A percentile compares a stretch with the other conserved stretches of the same genome.
Conservation (phyloP, 2,329 filamentous ascomycete species). For the Aspergillus spinulosporus region DNA sequence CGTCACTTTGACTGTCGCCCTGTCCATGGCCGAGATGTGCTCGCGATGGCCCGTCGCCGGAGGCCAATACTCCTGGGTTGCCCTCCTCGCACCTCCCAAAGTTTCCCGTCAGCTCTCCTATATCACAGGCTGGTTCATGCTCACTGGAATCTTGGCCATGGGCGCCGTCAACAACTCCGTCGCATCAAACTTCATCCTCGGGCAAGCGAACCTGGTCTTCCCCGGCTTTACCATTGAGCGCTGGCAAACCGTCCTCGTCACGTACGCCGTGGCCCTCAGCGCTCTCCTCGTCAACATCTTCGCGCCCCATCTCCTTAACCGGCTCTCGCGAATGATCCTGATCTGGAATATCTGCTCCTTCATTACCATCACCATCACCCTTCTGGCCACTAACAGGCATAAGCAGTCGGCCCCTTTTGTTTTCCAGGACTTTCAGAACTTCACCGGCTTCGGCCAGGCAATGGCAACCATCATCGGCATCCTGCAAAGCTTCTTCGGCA, state of each 20-base stretch:
- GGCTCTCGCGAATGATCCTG: conserved; percentile 50
- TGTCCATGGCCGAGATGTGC: conserved; percentile 62
- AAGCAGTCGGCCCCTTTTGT: conserved; percentile 57
- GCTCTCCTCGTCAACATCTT: conserved; percentile 51
- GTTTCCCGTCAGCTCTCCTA: conserved; percentile 48
- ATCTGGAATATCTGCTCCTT: conserved; percentile 57
- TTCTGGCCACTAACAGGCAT: conserved; percentile 54
- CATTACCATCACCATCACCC: conserved; percentile 52
- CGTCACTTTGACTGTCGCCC: conserved; percentile 55
- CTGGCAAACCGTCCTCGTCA: conserved; percentile 57
- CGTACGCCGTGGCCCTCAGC: conserved; percentile 50
- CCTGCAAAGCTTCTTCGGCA: conserved; percentile 55
- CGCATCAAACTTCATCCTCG: conserved; percentile 56
- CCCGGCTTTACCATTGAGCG: conserved; percentile 53
- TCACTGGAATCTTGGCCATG: conserved; percentile 38
- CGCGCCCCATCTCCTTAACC: conserved; percentile 52
- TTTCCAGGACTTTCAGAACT: conserved; percentile 56
- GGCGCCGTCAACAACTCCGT: conserved; percentile 54
- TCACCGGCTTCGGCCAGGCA: conserved; percentile 51
- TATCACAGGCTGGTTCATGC: conserved; percentile 53
- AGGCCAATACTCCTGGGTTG: conserved; percentile 61
- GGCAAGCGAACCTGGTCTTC: conserved; percentile 54
- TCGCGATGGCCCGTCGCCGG: conserved; percentile 58
- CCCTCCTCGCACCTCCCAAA: conserved; percentile 54
- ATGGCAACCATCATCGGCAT: conserved; percentile 56